A percentile compares a stretch with the other conserved stretches of the same genome.
These are phyloP conservation scores for Fusarium odoratissimum DNA, from an alignment of 2,329 filamentous ascomycete species.

Conservation along the genomic window DNA sequence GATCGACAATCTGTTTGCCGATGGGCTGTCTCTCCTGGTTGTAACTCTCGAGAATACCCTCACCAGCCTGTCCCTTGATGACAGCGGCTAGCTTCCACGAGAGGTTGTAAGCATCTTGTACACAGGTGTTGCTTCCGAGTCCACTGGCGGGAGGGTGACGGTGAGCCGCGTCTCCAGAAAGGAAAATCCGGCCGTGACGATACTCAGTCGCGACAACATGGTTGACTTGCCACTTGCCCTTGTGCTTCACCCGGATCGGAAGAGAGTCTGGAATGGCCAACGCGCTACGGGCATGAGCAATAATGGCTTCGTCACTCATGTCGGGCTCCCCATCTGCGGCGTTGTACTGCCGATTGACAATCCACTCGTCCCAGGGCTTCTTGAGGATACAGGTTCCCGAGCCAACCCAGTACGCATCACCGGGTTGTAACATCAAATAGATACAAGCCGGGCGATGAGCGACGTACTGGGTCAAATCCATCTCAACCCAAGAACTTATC, in stretches of 20 bases:
- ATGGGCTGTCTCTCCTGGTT: slow-evolving; percentile 61
- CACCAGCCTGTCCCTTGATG: slow-evolving; percentile 46
- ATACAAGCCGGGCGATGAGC: slow-evolving; percentile 26
- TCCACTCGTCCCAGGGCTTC: slow-evolving; percentile 28
- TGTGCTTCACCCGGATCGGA: slow-evolving; percentile 26
- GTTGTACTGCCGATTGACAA: slow-evolving; percentile 31
- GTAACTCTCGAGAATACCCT: slow-evolving; percentile 57
- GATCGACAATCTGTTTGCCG: slow-evolving; percentile 59
- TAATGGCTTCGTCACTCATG: slow-evolving; percentile 21
- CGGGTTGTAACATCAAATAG: slow-evolving; percentile 26
- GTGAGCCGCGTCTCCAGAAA: slow-evolving; percentile 67
- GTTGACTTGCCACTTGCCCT: slow-evolving; percentile 28
- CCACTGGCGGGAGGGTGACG: slow-evolving; percentile 68
- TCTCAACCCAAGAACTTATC: slow-evolving; percentile 25
- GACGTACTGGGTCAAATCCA: slow-evolving; percentile 21
- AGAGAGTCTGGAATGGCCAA: slow-evolving; percentile 17
- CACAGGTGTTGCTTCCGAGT: slow-evolving; percentile 68
- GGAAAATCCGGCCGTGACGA: slow-evolving; percentile 13
- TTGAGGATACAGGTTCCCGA: slow-evolving; percentile 18
- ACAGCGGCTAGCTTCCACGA: slow-evolving; percentile 66
- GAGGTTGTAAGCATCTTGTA: slow-evolving; percentile 66
- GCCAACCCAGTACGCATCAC: slow-evolving; percentile 25
- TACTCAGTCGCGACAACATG: slow-evolving; percentile 26
- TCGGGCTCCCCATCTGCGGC: slow-evolving; percentile 26
- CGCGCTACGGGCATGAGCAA: slow-evolving; percentile 12